Evolutionary conservation across 257 asterid genomes (phyloP).

Genomic region (Eucommia ulmoides): DNA sequence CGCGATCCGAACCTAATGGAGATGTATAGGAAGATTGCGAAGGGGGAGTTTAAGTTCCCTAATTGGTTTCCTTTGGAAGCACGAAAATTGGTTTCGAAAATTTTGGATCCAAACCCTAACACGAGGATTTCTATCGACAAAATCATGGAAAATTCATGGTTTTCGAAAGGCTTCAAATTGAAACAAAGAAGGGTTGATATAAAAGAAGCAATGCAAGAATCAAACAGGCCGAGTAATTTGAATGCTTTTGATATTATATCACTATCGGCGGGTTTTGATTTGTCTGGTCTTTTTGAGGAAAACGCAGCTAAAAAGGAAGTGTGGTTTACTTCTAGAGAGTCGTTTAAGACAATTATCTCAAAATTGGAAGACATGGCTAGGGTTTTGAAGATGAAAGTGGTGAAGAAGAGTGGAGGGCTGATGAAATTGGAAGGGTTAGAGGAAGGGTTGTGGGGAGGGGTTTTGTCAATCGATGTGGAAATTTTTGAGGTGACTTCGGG

Average conservation of each 20-base stretch:
- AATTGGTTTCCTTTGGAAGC: slow-evolving; percentile 50
- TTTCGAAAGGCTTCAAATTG: slow-evolving; percentile 27
- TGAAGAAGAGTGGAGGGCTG: slow-evolving; percentile 49
- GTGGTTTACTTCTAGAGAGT: slow-evolving; percentile 45
- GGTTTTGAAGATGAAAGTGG: slow-evolving; percentile 41
- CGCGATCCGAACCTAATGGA: slow-evolving; percentile 56
- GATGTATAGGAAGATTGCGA: slow-evolving; percentile 62
- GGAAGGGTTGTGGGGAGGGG: slow-evolving; percentile 55
- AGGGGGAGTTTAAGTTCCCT: slow-evolving; percentile 60
- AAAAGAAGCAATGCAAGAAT: slow-evolving; percentile 24
- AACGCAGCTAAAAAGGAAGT: slow-evolving; percentile 29
- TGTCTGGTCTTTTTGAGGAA: slow-evolving; percentile 60
- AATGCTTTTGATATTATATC: slow-evolving; percentile 82
- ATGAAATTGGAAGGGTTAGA: slow-evolving; percentile 41
- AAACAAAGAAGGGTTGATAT: too few species aligned
- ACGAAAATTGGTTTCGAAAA: slow-evolving; percentile 43
- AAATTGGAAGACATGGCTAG: slow-evolving; percentile 61
- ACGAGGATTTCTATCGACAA: slow-evolving; percentile 51
- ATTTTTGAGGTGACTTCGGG: slow-evolving; percentile 47
- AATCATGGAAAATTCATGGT: slow-evolving; percentile 63
- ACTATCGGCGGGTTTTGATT: slow-evolving; percentile 63
- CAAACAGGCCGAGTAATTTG: slow-evolving; percentile 27
- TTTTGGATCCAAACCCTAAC: slow-evolving; percentile 60
- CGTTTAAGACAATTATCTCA: slow-evolving; percentile 37
- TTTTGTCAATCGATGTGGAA: slow-evolving; percentile 53